These are phyloP conservation scores for Nepenthes gracilis DNA, from an alignment of 148 eudicot species.

Conservation along the genomic window DNA sequence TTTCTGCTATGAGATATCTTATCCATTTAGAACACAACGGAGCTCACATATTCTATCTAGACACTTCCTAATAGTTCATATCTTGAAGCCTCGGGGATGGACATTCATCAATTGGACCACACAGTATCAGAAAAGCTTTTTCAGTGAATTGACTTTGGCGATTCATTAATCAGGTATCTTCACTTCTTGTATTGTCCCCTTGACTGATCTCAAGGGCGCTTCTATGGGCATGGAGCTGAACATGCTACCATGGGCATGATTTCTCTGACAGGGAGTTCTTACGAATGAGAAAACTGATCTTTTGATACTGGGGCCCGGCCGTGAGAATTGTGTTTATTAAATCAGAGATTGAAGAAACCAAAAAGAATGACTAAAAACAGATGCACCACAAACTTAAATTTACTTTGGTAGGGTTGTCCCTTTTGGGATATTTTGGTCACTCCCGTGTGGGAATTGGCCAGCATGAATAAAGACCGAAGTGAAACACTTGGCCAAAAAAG, in stretches of 20 bases:
- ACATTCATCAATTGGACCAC: too few relatives aligned
- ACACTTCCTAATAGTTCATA: too few relatives aligned
- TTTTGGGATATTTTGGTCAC: too few relatives aligned
- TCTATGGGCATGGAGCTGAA: constrained; percentile 21
- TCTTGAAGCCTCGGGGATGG: too few relatives aligned
- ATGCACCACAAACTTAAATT: constrained; percentile 8
- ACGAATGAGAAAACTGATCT: constrained; percentile 32
- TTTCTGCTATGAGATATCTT: too few relatives aligned
- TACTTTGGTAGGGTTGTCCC: constrained; percentile 92
- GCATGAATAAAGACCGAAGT: too few relatives aligned
- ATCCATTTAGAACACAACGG: too few relatives aligned
- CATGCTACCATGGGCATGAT: constrained; percentile 16
- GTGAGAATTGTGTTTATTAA: constrained; percentile 5
- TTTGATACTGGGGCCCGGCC: constrained; percentile 78
- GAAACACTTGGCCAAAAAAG: too few relatives aligned
- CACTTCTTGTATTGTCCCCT: constrained; percentile 67
- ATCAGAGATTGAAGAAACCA: constrained; percentile 3
- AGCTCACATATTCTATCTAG: too few relatives aligned
- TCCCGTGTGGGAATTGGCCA: too few relatives aligned
- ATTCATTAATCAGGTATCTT: constrained; percentile 20
- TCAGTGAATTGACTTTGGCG: too few relatives aligned
- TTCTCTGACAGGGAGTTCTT: constrained; percentile 38
- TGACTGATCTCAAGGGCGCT: constrained; percentile 69
- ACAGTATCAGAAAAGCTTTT: too few relatives aligned
- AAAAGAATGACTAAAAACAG: not conserved